Conservation (phyloP, 106 monocot species). For the Agapanthus africanus region DNA sequence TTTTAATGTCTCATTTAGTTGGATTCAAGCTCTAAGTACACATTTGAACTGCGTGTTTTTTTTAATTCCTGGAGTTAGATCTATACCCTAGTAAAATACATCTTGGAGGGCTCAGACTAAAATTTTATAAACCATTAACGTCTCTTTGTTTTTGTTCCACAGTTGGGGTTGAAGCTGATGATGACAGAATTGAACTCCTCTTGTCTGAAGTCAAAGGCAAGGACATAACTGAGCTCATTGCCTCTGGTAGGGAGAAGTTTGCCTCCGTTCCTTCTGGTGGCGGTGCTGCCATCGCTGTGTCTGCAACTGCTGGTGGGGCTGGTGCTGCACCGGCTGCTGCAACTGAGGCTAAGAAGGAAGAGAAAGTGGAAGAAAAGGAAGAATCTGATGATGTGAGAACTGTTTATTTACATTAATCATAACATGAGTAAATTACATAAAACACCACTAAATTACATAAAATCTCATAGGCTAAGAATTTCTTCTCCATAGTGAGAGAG, state of each 20-base stretch:
- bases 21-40: background rate
- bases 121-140: background rate
- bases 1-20: background rate
- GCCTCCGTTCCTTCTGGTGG: conserved; percentile 25
- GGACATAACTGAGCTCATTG: conserved; percentile 23
- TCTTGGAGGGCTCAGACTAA: background rate
- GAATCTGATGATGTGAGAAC: conserved; percentile 13
- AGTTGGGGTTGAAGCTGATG: conserved; percentile 27
- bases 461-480: too few relatives aligned
- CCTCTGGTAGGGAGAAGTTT: conserved; percentile 26
- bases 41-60: background rate
- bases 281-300: background rate
- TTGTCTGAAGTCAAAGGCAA: conserved; percentile 22
- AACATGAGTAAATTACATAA: too few relatives aligned
- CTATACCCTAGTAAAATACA: background rate
- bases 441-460: too few relatives aligned
- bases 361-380: conserved; percentile 28
- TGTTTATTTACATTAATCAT: background rate
- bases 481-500: too few relatives aligned
- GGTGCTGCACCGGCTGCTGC: conserved; percentile 8
- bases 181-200: conserved; percentile 11
- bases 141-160: background rate
- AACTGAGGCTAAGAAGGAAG: conserved; percentile 23
- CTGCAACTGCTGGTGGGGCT: conserved; percentile 10
- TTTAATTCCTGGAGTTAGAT: background rate